Evolutionary conservation across 306 rosid genomes (phyloP).

Genomic region (Fragaria vesca): DNA sequence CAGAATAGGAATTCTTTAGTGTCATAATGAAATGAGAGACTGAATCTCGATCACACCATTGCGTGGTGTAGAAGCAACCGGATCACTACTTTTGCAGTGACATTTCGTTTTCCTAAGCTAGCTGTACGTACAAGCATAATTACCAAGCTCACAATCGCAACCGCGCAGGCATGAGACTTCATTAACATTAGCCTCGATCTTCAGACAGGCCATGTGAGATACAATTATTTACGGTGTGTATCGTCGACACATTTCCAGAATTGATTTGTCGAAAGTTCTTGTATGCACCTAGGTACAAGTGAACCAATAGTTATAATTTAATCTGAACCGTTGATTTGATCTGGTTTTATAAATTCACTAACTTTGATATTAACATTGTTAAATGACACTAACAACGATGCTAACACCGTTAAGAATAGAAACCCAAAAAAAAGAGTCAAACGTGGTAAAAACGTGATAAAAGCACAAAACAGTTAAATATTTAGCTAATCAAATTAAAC

Average conservation of each 20-base stretch:
- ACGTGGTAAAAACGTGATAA: no score
- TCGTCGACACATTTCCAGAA: neutral
- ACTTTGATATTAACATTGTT: no score
- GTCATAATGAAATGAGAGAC: neutral
- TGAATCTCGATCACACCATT: neutral
- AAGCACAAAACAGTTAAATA: no score
- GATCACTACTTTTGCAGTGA: neutral
- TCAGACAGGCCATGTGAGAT: neutral
- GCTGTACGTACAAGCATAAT: neutral
- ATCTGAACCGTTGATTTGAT: no score
- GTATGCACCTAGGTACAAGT: no score
- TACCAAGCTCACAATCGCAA: neutral
- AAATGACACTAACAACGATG: no score
- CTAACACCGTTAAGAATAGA: no score
- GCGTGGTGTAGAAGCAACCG: constrained; percentile 11
- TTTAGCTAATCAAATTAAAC: no score
- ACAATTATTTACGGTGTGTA: neutral
- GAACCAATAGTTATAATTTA: no score
- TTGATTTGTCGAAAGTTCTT: no score
- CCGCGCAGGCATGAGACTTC: neutral
- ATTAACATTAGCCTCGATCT: neutral
- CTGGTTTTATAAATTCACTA: no score
- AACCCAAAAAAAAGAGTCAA: no score
- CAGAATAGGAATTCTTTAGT: neutral
- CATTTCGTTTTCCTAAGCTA: neutral